Base-by-base conservation (phyloP, 495 filamentous ascomycete species). In the Lophiotrema nucula region DNA sequence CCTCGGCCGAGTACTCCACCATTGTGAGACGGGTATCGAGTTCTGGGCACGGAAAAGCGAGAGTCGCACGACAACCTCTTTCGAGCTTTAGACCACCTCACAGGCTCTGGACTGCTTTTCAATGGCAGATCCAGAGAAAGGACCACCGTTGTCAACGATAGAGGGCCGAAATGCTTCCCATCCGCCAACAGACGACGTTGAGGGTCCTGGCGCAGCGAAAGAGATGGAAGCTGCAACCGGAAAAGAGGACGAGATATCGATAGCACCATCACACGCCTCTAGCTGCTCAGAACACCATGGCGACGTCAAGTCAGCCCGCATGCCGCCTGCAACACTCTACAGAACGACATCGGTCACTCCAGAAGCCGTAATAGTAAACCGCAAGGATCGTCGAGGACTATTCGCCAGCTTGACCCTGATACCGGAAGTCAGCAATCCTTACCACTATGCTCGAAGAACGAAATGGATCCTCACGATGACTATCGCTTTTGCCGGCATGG, bases 401-500 rank as follows among this genome's bases (percentile, higher is more conserved):
- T 77, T 96, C 24, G 83, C 83, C 3, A 80, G 80, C 42, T 75
- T 95, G 2, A 78, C 88, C 1, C 53, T 96, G 41, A 73, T 97
- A n/a, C 88, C 90, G 3, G 92, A 97, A 71, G 80, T 95, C 35
- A 84, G 88, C 48, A 74, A 84, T 33, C 85, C 92, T 0, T 83
- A 85, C 52, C 79, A 88, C 18, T 96, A 96, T 68, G 70, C 78
- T 24, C 79, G 80, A 13, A 75, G 71, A 16, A 86, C 77, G 37
- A 96, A 96, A 81, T 95, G 92, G 88, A 81, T 83, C 49, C 86
- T 97, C 65, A 96, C 92, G 0, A 77, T 86, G 44, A 76, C 92
- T 48, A 81, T 96, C 24, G 87, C 90, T 11, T 64, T 89, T 5
- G 89, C 88, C 0, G 90, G 83, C 1, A 81, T 83, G 10, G 84